Conservation (phyloP, 331 rosid species). For the Quercus tomentella region DNA sequence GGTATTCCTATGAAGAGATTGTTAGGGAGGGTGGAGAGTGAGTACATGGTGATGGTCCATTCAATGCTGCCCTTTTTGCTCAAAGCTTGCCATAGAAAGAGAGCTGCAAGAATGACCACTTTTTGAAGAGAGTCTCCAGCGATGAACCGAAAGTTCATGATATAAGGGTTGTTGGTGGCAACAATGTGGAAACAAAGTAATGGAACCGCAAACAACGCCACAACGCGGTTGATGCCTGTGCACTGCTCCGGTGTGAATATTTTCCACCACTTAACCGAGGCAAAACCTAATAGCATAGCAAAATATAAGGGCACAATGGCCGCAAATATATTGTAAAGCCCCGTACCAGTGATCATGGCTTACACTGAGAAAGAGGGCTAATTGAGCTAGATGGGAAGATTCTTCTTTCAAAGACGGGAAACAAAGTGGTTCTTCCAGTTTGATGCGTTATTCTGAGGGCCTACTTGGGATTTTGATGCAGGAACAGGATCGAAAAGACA, state of each 20-base stretch:
- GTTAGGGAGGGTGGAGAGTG: slow-evolving; percentile 91
- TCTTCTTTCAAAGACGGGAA: too few species aligned
- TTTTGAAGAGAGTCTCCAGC: slow-evolving; percentile 90
- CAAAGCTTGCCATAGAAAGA: slow-evolving; percentile 76
- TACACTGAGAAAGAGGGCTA: too few species aligned
- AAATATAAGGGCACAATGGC: slow-evolving; percentile 85
- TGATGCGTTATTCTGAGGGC: too few species aligned
- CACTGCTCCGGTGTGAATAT: slow-evolving; percentile 91
- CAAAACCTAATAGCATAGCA: slow-evolving; percentile 93
- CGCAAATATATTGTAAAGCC: slow-evolving; percentile 73
- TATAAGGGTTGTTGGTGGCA: slow-evolving; percentile 76
- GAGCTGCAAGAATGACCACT: slow-evolving; percentile 56
- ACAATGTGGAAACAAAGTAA: slow-evolving; percentile 85
- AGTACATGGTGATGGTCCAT: slow-evolving; percentile 86
- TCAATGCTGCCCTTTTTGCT: slow-evolving; percentile 59
- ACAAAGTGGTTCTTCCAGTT: too few species aligned
- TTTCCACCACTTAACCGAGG: slow-evolving; percentile 93
- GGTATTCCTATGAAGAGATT: slow-evolving; percentile 95
- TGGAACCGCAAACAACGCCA: slow-evolving; percentile 80
- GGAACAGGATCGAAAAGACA: too few species aligned
- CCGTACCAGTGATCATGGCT: slow-evolving; percentile 76
- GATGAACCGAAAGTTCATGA: slow-evolving; percentile 83
- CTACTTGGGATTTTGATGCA: too few species aligned
- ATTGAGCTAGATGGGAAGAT: too few species aligned
- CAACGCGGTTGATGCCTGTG: slow-evolving; percentile 90